Evolutionary conservation across 257 asterid species (phyloP).

Genomic region (Solanum paucissectum): DNA sequence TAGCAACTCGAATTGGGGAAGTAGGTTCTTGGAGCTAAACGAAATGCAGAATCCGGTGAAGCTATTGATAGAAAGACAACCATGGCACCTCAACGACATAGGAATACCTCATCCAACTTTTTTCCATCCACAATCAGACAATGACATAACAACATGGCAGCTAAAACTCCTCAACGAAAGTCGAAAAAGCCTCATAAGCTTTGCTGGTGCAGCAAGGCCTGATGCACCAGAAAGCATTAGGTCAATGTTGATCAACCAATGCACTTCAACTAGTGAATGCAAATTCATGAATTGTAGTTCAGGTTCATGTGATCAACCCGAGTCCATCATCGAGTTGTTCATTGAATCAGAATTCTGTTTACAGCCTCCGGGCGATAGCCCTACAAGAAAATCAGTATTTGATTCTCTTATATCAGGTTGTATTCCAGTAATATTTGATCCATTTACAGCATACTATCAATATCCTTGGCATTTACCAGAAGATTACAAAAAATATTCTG

Average conservation of each 20-base stretch:
- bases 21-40: conserved; percentile 40
- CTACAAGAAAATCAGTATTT: conserved; percentile 63
- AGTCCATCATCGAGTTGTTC: conserved; percentile 31
- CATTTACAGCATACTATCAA: conserved; percentile 59
- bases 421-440: conserved; percentile 56
- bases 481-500: conserved; percentile 39
- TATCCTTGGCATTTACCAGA: conserved; percentile 69
- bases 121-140: conserved; percentile 59
- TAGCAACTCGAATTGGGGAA: conserved; percentile 40
- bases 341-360: conserved; percentile 56
- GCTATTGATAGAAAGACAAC: conserved; percentile 54
- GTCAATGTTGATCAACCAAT: conserved; percentile 38
- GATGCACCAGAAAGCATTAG: conserved; percentile 31
- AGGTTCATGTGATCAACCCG: conserved; percentile 37
- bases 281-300: conserved; percentile 40
- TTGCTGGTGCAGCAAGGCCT: conserved; percentile 62
- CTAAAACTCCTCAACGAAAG: conserved; percentile 13
- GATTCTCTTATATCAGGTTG: conserved; percentile 58
- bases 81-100: conserved; percentile 54
- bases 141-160: conserved; percentile 49
- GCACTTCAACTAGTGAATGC: conserved; percentile 21
- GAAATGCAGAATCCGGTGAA: conserved; percentile 66
- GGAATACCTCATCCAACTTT: conserved; percentile 66
- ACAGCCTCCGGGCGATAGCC: conserved; percentile 73
- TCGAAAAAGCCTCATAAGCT: conserved; percentile 29